Evolutionary conservation across 257 asterid species (phyloP), one percentile per base, ranked within the genome.

Genomic region (Nicotiana sylvestris): DNA sequence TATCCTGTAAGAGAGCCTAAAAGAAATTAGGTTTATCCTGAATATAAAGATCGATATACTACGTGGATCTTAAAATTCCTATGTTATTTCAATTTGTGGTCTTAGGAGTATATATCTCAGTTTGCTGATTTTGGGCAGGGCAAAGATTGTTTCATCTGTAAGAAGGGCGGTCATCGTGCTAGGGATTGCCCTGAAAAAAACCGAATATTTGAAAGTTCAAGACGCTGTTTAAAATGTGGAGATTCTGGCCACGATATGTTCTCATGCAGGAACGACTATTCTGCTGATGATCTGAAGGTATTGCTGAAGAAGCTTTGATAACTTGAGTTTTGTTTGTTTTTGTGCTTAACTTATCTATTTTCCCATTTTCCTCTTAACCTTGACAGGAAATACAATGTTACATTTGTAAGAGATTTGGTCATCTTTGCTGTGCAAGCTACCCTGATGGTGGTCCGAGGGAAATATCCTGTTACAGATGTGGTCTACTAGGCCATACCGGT

Each of bases 401-500:
- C 66, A 60, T 92, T 83, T 96, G 99, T 86, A 88, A 88, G 85
- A 85, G 65, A 46, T 85, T 89, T 90, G 99, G 98, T 78, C 99
- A 96, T 86, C 93, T 96, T 39, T 96, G 99, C 58, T 96, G 99
- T 85, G 89, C 77, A 84, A 84, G 87, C 81, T 88, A 87, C 83
- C 81, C 85, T 18, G 91, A 88, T 83, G 81, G 85, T 78, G 87
- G 93, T 62, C 94, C 92, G 18, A 87, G 84, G 76, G 92, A 82
- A 62, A 83, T 89, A 84, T 89, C 99, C 70, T 96, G 98, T 85
- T 96, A 94, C 87, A 89, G 91, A 88, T 96, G 99, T 88, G 99
- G 99, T 83, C 90, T 82, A 66, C 84, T 88, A 2, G 99, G 99
- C 81, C 99, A 96, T 88, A 93, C 94, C 81, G 98, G 99, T 84